A percentile compares a stretch with the other conserved stretches of the same genome.
These are phyloP conservation scores for Vigna angularis DNA, from an alignment of 306 rosid species.

Conservation along the genomic window DNA sequence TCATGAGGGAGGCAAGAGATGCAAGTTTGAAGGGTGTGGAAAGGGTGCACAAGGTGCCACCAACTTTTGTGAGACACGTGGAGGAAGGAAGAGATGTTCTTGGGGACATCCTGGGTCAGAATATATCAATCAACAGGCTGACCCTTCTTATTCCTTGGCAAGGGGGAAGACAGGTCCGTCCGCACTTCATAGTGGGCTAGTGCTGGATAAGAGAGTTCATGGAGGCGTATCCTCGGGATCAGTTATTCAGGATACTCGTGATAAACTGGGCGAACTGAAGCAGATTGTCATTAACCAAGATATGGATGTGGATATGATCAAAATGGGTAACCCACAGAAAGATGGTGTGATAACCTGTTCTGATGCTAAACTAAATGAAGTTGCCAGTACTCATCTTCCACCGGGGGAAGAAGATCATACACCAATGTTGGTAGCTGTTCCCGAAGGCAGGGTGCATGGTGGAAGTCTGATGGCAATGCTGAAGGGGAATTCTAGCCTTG, in stretches of 20 bases:
- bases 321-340: slow-evolving; percentile 21
- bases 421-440: slow-evolving; percentile 46
- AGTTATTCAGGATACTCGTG: slow-evolving; percentile 56
- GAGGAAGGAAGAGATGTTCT: slow-evolving; percentile 92
- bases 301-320: slow-evolving; percentile 57
- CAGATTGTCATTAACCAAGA: slow-evolving; percentile 44
- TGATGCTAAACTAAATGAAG: slow-evolving; percentile 44
- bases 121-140: slow-evolving; percentile 53
- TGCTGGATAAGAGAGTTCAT: slow-evolving; percentile 92
- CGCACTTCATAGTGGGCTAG: slow-evolving; percentile 81
- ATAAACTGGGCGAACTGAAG: slow-evolving; percentile 53
- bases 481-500: slow-evolving; percentile 50
- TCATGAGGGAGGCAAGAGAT: slow-evolving; percentile 92
- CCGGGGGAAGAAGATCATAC: slow-evolving; percentile 44
- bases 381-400: slow-evolving; percentile 38
- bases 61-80: slow-evolving; percentile 90
- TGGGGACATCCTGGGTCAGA: slow-evolving; percentile 91
- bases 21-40: slow-evolving; percentile 85
- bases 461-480: slow-evolving; percentile 86
- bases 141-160: slow-evolving; percentile 84
- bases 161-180: slow-evolving; percentile 85
- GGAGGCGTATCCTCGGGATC: slow-evolving; percentile 79
- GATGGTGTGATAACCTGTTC: slow-evolving; percentile 22
- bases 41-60: slow-evolving; percentile 96
- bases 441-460: slow-evolving; percentile 96